Conservation (phyloP, 2,329 filamentous ascomycete species). For the Davidsoniella australis region DNA sequence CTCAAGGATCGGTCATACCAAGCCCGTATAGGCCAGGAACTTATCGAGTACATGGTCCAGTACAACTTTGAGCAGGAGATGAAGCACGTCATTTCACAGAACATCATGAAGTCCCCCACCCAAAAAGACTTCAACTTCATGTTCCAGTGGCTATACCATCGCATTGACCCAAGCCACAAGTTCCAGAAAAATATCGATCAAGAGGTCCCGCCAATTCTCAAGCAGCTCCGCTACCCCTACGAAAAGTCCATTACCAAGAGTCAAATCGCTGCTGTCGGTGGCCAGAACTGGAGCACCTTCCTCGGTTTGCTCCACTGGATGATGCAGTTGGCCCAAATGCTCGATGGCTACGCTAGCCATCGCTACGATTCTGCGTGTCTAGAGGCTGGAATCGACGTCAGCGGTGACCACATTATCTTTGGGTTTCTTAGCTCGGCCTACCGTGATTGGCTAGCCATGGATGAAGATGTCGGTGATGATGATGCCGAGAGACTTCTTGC, state of each 20-base stretch:
- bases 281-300: slow-evolving; percentile 94
- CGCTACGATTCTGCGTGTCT: slow-evolving; percentile 81
- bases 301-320: slow-evolving; percentile 93
- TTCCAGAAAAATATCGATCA: slow-evolving; percentile 93
- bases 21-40: slow-evolving; percentile 66
- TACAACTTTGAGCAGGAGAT: slow-evolving; percentile 97
- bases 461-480: slow-evolving; percentile 76
- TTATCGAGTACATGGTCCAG: slow-evolving; percentile 79
- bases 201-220: slow-evolving; percentile 81
- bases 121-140: slow-evolving; percentile 97
- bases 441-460: slow-evolving; percentile 82
- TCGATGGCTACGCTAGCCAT: slow-evolving; percentile 63
- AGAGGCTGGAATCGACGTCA: slow-evolving; percentile 75
- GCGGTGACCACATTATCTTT: slow-evolving; percentile 83
- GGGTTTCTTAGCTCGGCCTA: slow-evolving; percentile 82
- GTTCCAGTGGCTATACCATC: slow-evolving; percentile 95
- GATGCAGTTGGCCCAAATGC: slow-evolving; percentile 92
- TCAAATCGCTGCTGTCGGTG: slow-evolving; percentile 83
- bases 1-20: slow-evolving; percentile 69
- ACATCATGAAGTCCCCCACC: slow-evolving; percentile 82
- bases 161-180: slow-evolving; percentile 82
- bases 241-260: slow-evolving; percentile 94
- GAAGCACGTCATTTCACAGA: slow-evolving; percentile 82
- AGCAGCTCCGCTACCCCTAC: slow-evolving; percentile 87
- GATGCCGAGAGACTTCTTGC: slow-evolving; percentile 61